phyloP scores from a whole-genome alignment of 176 grass and related monocot species.

The Pharus latifolius region DNA sequence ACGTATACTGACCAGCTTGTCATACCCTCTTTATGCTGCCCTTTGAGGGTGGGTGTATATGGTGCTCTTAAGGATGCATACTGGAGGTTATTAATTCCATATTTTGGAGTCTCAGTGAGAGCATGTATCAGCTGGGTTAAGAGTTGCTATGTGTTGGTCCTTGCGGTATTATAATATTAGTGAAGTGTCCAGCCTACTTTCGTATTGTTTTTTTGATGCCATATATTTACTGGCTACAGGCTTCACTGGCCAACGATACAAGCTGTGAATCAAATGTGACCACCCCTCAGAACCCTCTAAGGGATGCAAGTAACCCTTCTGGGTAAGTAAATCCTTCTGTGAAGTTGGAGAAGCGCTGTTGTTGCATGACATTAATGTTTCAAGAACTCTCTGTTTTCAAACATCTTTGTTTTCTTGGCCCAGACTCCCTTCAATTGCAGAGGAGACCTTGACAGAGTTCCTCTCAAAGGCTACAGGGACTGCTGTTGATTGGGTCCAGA shows the following conservation, averaged over 20 bases:
- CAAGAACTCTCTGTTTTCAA: neutral
- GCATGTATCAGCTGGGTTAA: neutral
- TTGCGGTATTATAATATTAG: neutral
- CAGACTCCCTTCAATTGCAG: conserved; percentile 85
- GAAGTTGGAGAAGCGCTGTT: neutral
- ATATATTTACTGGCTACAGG: conserved; percentile 17
- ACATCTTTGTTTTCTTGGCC: neutral
- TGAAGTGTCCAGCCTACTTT: neutral
- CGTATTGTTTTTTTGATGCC: conserved; percentile 5
- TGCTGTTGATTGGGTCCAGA: conserved; percentile 99
- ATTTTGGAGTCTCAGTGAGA: neutral
- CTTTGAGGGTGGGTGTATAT: neutral
- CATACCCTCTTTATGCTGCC: neutral
- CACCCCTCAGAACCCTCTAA: conserved; percentile 73
- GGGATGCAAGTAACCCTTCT: conserved; percentile 95
- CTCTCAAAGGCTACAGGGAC: conserved; percentile 99
- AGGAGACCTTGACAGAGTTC: conserved; percentile 99
- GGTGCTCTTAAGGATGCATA: neutral
- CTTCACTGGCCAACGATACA: conserved; percentile 70
- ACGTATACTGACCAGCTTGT: neutral
- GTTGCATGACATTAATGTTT: neutral
- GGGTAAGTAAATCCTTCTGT: conserved; percentile 41
- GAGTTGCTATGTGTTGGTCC: neutral
- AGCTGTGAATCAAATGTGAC: conserved; percentile 94
- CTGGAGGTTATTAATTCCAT: neutral